Base-by-base conservation (phyloP, 306 rosid genomes). In the Luffa aegyptiaca region DNA sequence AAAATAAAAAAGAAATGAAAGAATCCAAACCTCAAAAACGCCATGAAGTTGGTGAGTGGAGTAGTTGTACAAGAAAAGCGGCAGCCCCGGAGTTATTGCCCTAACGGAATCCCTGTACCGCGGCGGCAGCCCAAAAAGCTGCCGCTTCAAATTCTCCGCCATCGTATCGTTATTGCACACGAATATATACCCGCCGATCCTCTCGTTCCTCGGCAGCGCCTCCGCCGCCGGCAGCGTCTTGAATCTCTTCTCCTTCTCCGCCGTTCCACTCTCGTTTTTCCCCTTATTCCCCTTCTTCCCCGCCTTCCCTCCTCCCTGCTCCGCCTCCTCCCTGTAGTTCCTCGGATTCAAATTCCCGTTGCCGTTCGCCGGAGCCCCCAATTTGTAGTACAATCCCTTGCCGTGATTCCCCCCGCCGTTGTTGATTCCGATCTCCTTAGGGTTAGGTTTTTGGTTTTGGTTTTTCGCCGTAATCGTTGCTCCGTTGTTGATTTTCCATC, bases 1-100 rank as follows among this genome's bases (percentile, higher is more conserved):
- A 1, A 31, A 16, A 81, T 21, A 5, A 65, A 46, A 75, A 26
- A 26, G 31, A 26, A 26, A 26, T 26, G 31, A 26, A 26, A 11
- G 52, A 16, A 20, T 26, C 73, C 80, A 37, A 78, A 94, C 98
- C 98, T 95, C 98, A 80, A 95, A 95, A 82, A 95, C 85, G 45
- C 98, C 98, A 58, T 95, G 98, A 85, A 95, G 98, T 88, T 95
- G 97, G 90, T 95, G 98, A 58, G 93, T 91, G 65, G 97, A 92
- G 87, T 92, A 95, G 87, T 95, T 95, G 89, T 95, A 95, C 12
- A 95, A 92, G 80, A 95, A 95, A 48, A 95, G 97, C 53, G 98
- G 98, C 83, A 95, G 48, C 58, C 98, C 98, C 3, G 98, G 98
- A 80, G 97, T 90, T 39, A 95, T 95, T 5, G 97, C 90, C 79